phyloP scores from a whole-genome alignment of 2,329 filamentous ascomycete genomes.

The Fusarium sp. region DNA sequence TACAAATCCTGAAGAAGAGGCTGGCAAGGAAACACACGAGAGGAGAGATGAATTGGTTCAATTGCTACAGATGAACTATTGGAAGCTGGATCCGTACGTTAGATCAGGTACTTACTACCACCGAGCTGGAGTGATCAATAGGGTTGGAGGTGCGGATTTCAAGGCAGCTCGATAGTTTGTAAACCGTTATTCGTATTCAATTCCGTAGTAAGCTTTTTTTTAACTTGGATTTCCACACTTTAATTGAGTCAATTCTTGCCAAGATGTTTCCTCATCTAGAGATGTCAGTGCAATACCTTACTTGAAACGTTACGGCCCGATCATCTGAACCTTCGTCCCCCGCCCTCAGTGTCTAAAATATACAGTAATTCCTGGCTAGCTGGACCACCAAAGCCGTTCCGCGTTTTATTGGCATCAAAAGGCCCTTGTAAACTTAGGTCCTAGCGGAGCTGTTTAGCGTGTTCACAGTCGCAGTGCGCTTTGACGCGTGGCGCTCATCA shows the following conservation, averaged over 20 bases:
- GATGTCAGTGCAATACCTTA: neutral
- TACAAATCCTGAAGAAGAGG: neutral
- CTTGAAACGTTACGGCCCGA: neutral
- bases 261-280: neutral
- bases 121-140: slow-evolving; percentile 31
- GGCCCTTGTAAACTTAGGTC: neutral
- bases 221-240: neutral
- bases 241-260: neutral
- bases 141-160: slow-evolving; percentile 35
- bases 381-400: neutral
- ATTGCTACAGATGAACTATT: slow-evolving; percentile 72
- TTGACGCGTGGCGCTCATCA: slow-evolving; percentile 20
- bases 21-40: slow-evolving; percentile 1
- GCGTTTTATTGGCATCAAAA: neutral
- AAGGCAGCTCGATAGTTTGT: slow-evolving; percentile 32
- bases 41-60: slow-evolving; percentile 63
- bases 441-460: neutral
- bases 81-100: slow-evolving; percentile 77
- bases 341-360: neutral
- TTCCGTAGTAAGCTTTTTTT: neutral
- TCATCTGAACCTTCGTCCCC: neutral
- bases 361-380: neutral
- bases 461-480: neutral
- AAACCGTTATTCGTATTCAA: neutral
- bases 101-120: slow-evolving; percentile 59